A percentile compares a stretch with the other conserved stretches of the same genome.
These are phyloP conservation scores for Zizania palustris DNA, from an alignment of 202 grass and related monocot species.

Conservation along the genomic window DNA sequence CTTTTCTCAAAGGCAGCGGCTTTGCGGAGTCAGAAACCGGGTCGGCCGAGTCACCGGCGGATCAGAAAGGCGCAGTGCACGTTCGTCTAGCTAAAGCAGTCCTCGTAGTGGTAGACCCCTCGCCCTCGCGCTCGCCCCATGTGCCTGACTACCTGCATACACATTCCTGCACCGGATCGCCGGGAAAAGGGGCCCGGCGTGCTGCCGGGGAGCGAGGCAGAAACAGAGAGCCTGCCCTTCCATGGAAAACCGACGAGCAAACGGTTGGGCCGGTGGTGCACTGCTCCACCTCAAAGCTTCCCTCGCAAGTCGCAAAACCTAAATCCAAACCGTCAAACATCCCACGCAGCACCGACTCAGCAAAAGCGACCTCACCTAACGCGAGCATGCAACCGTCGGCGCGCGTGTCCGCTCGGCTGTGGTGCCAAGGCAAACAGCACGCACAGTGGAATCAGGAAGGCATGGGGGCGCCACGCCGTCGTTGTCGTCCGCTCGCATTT, in stretches of 20 bases:
- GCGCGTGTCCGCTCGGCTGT: conserved; percentile 12
- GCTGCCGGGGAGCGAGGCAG: conserved; percentile 30
- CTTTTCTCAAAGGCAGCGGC: conserved; percentile 45
- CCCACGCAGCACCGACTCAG: conserved; percentile 59
- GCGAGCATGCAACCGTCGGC: conserved; percentile 14
- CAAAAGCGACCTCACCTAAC: conserved; percentile 21
- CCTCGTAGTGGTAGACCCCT: conserved; percentile 18
- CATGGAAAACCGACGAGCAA: not conserved
- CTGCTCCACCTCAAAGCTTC: not conserved
- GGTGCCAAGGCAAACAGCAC: not conserved
- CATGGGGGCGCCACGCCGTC: conserved; percentile 43
- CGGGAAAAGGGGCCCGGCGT: conserved; percentile 10
- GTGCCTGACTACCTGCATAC: conserved; percentile 47
- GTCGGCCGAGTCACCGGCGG: conserved; percentile 53
- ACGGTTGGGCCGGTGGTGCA: not conserved
- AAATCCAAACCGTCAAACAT: not conserved
- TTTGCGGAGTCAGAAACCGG: conserved; percentile 52
- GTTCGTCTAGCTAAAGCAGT: conserved; percentile 39
- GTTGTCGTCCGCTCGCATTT: conserved; percentile 31
- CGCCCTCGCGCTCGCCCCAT: too few relatives aligned
- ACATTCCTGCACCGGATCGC: conserved; percentile 39
- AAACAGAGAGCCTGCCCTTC: conserved; percentile 20
- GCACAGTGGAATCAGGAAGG: not conserved
- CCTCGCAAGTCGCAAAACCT: not conserved
- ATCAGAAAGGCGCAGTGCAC: conserved; percentile 51